Conservation (phyloP, 805 yeast genomes). For the Candida suzukii region DNA sequence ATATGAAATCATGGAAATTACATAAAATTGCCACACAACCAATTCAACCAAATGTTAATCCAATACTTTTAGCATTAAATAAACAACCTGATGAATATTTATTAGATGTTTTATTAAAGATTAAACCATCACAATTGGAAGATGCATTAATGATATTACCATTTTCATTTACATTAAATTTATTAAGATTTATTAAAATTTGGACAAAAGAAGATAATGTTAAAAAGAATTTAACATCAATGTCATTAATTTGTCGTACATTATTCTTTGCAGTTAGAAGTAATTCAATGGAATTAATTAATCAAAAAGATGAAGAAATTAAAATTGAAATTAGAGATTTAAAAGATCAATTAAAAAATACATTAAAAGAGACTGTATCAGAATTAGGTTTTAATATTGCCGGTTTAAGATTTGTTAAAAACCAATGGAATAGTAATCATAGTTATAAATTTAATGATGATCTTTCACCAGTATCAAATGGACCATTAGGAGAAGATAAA, state of each 20-base stretch:
- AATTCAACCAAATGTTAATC: constrained; percentile 53
- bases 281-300: constrained; percentile 73
- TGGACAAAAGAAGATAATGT: constrained; percentile 53
- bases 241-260: constrained; percentile 65
- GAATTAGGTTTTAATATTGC: constrained; percentile 80
- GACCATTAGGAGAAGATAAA: constrained; percentile 28
- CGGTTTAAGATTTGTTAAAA: constrained; percentile 67
- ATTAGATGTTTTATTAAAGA: constrained; percentile 58
- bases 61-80: constrained; percentile 68
- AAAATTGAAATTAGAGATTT: constrained; percentile 61
- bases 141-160: constrained; percentile 91
- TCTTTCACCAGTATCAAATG: constrained; percentile 25
- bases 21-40: constrained; percentile 44
- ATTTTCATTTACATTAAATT: constrained; percentile 68
- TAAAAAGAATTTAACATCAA: constrained; percentile 37
- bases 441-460: constrained; percentile 51
- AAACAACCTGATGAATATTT: constrained; percentile 74
- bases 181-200: constrained; percentile 64
- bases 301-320: constrained; percentile 56
- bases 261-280: constrained; percentile 66
- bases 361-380: constrained; percentile 42
- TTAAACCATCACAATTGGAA: constrained; percentile 80
- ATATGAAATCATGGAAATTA: constrained; percentile 27
- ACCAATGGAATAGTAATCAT: constrained; percentile 76
- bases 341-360: constrained; percentile 51